Evolutionary conservation across 345 rosid species (phyloP), one percentile per base, ranked within the genome.

Genomic region (Gossypium anomalum): DNA sequence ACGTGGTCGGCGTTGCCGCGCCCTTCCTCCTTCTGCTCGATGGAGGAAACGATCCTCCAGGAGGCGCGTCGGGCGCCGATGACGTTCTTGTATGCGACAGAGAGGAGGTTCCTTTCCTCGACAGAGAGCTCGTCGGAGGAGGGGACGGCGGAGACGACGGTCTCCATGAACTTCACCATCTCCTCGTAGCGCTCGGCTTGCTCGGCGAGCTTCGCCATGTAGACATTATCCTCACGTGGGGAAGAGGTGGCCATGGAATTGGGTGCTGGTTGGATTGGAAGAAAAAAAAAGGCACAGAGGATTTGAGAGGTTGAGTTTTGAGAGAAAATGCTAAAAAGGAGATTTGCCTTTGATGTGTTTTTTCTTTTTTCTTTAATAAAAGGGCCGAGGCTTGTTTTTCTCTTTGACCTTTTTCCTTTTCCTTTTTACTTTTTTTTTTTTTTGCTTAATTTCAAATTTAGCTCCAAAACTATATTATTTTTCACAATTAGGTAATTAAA

Each of bases 161-260:
- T 86, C 79, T 86, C 86, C 93, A 87, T 86, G 27, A 86, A 81
- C 19, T 89, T 89, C 67, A 88, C 92, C 93, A 89, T 87, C 73
- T 89, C 93, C 87, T 87, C 89, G 67, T 87, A 89, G 20, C 92
- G 89, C 69, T 89, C 90, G 64, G 90, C 87, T 75, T 89, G 92
- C 78, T 89, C 92, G n/a, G 90, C 86, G n/a, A 88, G 82, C 77
- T 85, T 88, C 66, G 92, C 92, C 51, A 80, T 75, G 81, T 86
- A 89, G 45, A 87, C 87, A 78, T 49, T 74, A 56, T 74, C 71
- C 38, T 74, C 77, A 12, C 77, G 77, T 23, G 77, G 47, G 51
- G 71, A 63, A 51, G 77, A 7, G 52, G 51, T 27, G 51, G 77
- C 75, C 75, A 72, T 72, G 34, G 53, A 13, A 34, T 5, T 34